Evolutionary conservation across 169 alveolate genomes (phyloP), one percentile per base, ranked within the genome.

Genomic region (Plasmodium yoelii): DNA sequence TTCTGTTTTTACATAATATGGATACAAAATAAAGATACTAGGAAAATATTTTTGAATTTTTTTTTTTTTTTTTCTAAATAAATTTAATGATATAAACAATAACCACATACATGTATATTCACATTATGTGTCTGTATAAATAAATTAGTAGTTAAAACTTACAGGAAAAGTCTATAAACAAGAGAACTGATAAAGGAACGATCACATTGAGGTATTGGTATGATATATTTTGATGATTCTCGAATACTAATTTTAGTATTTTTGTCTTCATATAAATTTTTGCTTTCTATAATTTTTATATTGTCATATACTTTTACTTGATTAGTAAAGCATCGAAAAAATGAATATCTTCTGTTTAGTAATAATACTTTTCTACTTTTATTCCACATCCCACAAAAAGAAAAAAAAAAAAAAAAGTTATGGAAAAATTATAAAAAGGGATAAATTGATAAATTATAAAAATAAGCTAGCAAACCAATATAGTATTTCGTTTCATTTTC

Each of bases 171-270:
- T 68, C 46, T 55, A 64, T 77, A 77, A 12, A 77, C 65, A 22
- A 77, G 18, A 57, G 88, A 77, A 68, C 88, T 77, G 28, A 77
- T 77, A 51, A 77, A 18, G 28, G 88, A 77, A 49, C 88, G 88
- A 44, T 77, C 88, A 56, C 88, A 77, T 46, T 77, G 88, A 9
- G 88, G 88, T 61, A 77, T 77, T 5, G 88, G 88, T 67, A 77
- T 64, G 42, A 75, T 56, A 77, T 77, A 77, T 77, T 65, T 77
- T 68, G 88, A 61, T 28, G 88, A 77, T 56, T 77, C 88, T 55
- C 69, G 74, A 64, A 77, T 63, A 19, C 77, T 77, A 63, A 77
- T 77, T 63, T 77, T 77, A 42, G 88, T 77, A 64, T 77, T 77
- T 53, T 63, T 77, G 69, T 77, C 88, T 61, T 77, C 88, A 63